Conservation (phyloP, 192 early-diverging fungal species). For the Backusella parvicylindrica region DNA sequence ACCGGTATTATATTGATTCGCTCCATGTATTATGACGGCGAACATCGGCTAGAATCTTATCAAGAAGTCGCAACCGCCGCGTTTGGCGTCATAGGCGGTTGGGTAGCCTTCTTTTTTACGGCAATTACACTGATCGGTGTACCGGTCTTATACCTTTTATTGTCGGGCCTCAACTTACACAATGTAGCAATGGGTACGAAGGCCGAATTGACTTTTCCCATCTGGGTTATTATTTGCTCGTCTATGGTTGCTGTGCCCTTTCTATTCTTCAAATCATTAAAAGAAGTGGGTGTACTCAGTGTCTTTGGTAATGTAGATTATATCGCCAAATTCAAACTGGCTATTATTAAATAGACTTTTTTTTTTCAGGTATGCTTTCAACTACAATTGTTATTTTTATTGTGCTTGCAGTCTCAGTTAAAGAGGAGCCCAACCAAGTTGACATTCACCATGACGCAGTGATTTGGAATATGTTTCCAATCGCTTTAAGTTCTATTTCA, state of each 20-base stretch:
- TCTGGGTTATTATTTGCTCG: constrained; percentile 67
- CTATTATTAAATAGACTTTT: neutral
- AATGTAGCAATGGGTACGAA: constrained; percentile 44
- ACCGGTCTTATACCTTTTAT: constrained; percentile 65
- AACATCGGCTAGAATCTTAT: constrained; percentile 60
- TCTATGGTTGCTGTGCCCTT: constrained; percentile 66
- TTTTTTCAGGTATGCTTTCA: constrained; percentile 54
- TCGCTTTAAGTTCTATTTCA: constrained; percentile 69
- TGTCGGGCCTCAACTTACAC: constrained; percentile 70
- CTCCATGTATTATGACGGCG: constrained; percentile 73
- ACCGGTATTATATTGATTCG: constrained; percentile 68
- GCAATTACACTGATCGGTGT: constrained; percentile 66
- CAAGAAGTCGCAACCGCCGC: constrained; percentile 70
- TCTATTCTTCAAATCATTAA: constrained; percentile 68
- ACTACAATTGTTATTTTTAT: constrained; percentile 70
- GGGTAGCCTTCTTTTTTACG: constrained; percentile 64
- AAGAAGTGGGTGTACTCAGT: constrained; percentile 74
- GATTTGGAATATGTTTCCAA: constrained; percentile 64
- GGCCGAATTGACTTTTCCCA: constrained; percentile 40
- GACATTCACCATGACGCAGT: constrained; percentile 46
- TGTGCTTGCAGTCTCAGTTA: constrained; percentile 57
- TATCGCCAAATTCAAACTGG: neutral
- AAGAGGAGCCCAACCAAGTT: constrained; percentile 35
- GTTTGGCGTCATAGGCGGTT: constrained; percentile 61
- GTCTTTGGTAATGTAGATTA: constrained; percentile 38